phyloP scores from a whole-genome alignment of 805 yeast genomes.

The Yarrowia sp. region DNA sequence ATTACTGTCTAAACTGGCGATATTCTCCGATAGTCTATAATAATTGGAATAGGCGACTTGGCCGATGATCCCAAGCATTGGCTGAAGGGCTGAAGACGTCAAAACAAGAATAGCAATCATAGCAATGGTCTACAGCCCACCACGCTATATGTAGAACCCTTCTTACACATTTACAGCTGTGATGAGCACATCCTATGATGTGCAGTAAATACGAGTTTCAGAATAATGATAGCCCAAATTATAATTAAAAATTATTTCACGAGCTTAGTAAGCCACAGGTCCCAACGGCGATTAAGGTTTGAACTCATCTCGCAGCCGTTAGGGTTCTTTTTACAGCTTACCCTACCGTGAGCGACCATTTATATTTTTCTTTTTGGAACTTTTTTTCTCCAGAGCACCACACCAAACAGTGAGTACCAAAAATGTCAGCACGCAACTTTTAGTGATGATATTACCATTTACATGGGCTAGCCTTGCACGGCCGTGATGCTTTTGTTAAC shows the following conservation, averaged over 20 bases:
- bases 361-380: not conserved
- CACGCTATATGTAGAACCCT: not conserved
- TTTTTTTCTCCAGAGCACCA: not conserved
- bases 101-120: no score
- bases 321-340: slow-evolving; percentile 1
- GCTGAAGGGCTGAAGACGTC: no score
- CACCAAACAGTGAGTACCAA: slow-evolving; percentile 11
- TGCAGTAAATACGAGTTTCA: no score
- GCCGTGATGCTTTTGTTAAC: slow-evolving; percentile 25
- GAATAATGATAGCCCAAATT: no score
- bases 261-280: not conserved
- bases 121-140: no score
- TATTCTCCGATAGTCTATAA: no score
- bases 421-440: not conserved
- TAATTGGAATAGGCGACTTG: no score
- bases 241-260: no score
- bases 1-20: no score
- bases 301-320: not conserved
- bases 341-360: slow-evolving; percentile 1
- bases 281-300: not conserved
- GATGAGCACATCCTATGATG: no score
- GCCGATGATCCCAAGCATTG: no score
- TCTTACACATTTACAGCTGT: not conserved
- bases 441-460: slow-evolving; percentile 20
- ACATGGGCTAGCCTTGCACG: slow-evolving; percentile 26